Evolutionary conservation across 805 yeast species (phyloP), one percentile per base, ranked within the genome.

Genomic region (Saccharomycopsis oosterbeekiorum): DNA sequence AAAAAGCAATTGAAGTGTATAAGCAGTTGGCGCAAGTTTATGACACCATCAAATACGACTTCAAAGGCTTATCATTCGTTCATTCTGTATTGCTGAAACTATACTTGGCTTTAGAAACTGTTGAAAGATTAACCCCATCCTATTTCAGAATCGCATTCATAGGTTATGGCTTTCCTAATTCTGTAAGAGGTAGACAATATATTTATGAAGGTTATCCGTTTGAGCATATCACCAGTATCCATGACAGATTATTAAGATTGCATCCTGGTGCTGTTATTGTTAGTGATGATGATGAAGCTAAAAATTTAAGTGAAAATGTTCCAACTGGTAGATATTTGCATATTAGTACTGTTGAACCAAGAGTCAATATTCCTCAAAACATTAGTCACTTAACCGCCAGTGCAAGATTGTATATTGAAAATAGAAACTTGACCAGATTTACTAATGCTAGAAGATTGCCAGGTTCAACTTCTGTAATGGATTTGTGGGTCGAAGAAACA

Each of bases 401-500:
- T 67, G 87, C 87, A 14, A 77, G 87, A 70, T 82, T 85, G 64
- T 89, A 87, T 71, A 84, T 88, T 67, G 84, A 88, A 66, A 85
- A 89, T 72, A 85, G 85, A 73, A 82, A 88, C 68, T 74, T 89
- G 73, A 81, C 82, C 66, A 80, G 81, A 63, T 90, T 90, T 74
- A 80, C 88, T 4, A 82, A 84, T 43, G 79, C 86, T 57, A 80
- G 87, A 71, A 83, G 87, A 67, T 73, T 89, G 59, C 89, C 93
- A 1, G 92, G 93, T 4, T 80, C 88, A 0, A 80, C 84, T 0
- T 79, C 86, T 11, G 85, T 88, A 9, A 79, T 82, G 59, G 90
- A 89, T 68, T 75, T 90, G 67, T 90, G 96, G 96, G 89, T 92
- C 19, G 96, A 90, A 69, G 96, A 90, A 73, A 81, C 87, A 9